A percentile compares a stretch with the other conserved stretches of the same genome.
Evolutionary conservation across 1,139 yeast species (phyloP).

Genomic region (Yamadazyma taylorii): DNA sequence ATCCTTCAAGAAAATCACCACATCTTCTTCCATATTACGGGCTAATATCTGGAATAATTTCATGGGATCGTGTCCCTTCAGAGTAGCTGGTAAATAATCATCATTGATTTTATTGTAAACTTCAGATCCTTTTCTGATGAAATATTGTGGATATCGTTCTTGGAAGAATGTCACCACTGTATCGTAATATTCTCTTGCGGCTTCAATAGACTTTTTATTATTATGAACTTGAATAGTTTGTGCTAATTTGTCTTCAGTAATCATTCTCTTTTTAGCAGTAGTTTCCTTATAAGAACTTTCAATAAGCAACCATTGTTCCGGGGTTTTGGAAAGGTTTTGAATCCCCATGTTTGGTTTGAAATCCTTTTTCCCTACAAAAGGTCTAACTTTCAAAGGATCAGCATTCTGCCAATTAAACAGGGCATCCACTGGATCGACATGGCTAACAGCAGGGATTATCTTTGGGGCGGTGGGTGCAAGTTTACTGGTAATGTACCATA

Average conservation of each 20-base stretch:
- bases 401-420: conserved; percentile 48
- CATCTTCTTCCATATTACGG: conserved; percentile 41
- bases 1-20: conserved; percentile 36
- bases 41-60: conserved; percentile 26
- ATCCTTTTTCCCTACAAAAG: conserved; percentile 39
- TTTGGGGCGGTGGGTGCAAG: too few relatives aligned
- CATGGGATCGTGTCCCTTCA: conserved; percentile 16
- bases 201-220: conserved; percentile 19
- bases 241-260: conserved; percentile 20
- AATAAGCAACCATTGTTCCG: conserved; percentile 39
- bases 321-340: conserved; percentile 27
- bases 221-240: conserved; percentile 25
- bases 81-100: conserved; percentile 25
- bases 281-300: conserved; percentile 35
- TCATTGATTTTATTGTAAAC: conserved; percentile 31
- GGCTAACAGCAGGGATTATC: conserved; percentile 4
- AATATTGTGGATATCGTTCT: conserved; percentile 36
- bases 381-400: conserved; percentile 55
- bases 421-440: conserved; percentile 18
- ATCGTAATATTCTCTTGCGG: conserved; percentile 37
- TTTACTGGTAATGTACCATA: too few relatives aligned
- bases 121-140: conserved; percentile 17
- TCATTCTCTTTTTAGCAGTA: conserved; percentile 22
- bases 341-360: conserved; percentile 43
- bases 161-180: conserved; percentile 26